Base-by-base conservation (phyloP, 106 monocot genomes). In the Phalaenopsis equestris region DNA sequence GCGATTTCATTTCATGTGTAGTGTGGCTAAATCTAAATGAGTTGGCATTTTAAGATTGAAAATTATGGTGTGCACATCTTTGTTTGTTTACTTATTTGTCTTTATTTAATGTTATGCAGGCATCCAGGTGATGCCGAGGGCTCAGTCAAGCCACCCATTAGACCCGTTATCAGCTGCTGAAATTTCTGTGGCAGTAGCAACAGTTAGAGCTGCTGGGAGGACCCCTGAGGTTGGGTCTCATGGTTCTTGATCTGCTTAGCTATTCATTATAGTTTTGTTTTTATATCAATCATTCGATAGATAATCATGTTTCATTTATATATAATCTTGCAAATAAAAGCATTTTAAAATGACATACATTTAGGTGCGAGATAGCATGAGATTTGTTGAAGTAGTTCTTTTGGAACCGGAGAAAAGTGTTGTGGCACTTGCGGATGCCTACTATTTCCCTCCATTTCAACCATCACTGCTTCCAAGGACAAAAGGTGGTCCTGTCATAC, bases 361-460 rank as follows among this genome's bases (percentile, higher is more conserved):
- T 16, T 79, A 95, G 95, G 86, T 93, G 73, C 84, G 95, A 68
- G 95, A 95, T 81, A 87, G 95, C 85, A 93, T 93, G 95, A 81
- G 95, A 30, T 95, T 95, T 91, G 80, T 93, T 56, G 95, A 95
- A 85, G 95, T 85, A 24, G 95, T 93, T 55, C 85, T 95, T 55
- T 43, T 91, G 83, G 95, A 95, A 55, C 95, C 93, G 77, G 95
- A 93, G 24, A 95, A 95, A 58, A 79, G 73, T 76, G 81, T 95
- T 80, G 95, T 95, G 41, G 95, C 95, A 49, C 82, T 95, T 73
- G 95, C 95, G 15, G 93, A 95, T 88, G 95, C 95, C 8, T 95
- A 95, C 73, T 95, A 89, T 76, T 95, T 95, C 78, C 95, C 95
- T 38, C 95, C 95, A 73, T 95, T 95, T 80, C 95, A 95, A 82